A percentile compares a stretch with the other conserved stretches of the same genome.
phyloP scores from a whole-genome alignment of 306 rosid species.

The Senna tora region DNA sequence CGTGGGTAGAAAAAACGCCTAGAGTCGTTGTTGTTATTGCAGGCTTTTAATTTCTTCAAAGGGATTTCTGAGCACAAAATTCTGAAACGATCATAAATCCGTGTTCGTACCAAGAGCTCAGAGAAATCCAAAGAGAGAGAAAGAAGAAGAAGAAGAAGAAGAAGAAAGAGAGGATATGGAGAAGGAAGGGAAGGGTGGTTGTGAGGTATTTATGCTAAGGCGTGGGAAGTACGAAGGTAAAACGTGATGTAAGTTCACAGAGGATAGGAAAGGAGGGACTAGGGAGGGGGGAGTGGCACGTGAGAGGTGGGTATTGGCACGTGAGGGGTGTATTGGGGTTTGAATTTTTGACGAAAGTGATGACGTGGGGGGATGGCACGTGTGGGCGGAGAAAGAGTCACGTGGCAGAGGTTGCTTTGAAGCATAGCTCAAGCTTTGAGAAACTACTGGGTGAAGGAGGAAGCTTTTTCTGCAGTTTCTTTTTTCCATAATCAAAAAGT shows the following conservation, averaged over 20 bases:
- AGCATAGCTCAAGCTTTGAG: slow-evolving; percentile 24
- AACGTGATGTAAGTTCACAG: background rate
- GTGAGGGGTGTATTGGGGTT: slow-evolving; percentile 33
- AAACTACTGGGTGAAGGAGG: slow-evolving; percentile 36
- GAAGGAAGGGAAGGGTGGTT: slow-evolving; percentile 45
- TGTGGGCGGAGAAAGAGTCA: slow-evolving; percentile 34
- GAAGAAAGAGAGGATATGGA: slow-evolving; percentile 1
- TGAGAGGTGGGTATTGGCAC: slow-evolving; percentile 38
- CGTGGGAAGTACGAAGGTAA: slow-evolving; percentile 34
- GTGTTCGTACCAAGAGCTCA: slow-evolving; percentile 26
- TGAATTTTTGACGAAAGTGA: slow-evolving; percentile 8
- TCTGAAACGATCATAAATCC: slow-evolving; percentile 32
- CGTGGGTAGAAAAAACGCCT: slow-evolving; percentile 24
- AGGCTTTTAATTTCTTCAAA: slow-evolving; percentile 23
- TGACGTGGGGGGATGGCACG: slow-evolving; percentile 49
- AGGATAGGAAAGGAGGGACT: no score
- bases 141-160: slow-evolving; percentile 22
- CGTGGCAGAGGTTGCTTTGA: slow-evolving; percentile 45
- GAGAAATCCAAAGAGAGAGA: slow-evolving; percentile 21
- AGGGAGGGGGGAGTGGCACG: slow-evolving; percentile 31
- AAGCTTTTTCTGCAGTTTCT: slow-evolving; percentile 33
- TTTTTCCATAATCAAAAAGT: no score
- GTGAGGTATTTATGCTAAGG: slow-evolving; percentile 67
- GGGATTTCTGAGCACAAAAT: slow-evolving; percentile 30
- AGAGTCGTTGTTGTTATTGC: background rate